These are phyloP conservation scores for Hymenoscyphus occultus DNA, from an alignment of 2,329 filamentous ascomycete species.

Conservation along the genomic window DNA sequence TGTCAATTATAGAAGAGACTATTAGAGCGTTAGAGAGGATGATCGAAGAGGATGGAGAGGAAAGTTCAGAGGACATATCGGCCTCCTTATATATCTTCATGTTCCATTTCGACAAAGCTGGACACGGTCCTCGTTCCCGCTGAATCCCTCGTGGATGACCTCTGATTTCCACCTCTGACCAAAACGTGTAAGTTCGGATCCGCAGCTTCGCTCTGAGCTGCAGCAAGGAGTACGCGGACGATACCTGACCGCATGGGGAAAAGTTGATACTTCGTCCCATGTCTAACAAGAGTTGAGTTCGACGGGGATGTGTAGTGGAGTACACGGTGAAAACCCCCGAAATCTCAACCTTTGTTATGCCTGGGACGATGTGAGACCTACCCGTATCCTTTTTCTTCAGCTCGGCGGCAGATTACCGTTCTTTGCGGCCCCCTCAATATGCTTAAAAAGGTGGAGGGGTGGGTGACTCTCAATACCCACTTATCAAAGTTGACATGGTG, in stretches of 20 bases:
- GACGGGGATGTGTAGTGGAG: too few species aligned
- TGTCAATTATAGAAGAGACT: conserved; percentile 17
- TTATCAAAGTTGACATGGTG: not conserved
- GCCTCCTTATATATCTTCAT: conserved; percentile 6
- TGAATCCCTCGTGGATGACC: not conserved
- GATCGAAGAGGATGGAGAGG: conserved; percentile 12
- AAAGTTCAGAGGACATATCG: conserved; percentile 8
- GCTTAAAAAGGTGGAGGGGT: not conserved
- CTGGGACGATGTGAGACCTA: not conserved
- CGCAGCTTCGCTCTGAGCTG: not conserved
- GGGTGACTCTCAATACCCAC: not conserved
- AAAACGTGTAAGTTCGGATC: not conserved
- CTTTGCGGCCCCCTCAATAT: not conserved
- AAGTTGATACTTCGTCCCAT: not conserved
- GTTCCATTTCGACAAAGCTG: not conserved
- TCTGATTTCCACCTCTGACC: not conserved
- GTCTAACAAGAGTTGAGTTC: too few species aligned
- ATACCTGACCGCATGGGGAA: not conserved
- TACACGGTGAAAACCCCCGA: too few species aligned
- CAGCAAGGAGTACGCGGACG: not conserved
- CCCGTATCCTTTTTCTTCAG: not conserved
- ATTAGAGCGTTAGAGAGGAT: conserved; percentile 11
- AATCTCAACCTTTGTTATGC: too few species aligned
- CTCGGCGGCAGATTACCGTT: not conserved
- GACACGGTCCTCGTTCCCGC: not conserved